Evolutionary conservation across 306 rosid genomes (phyloP).

Genomic region (Pterocarpus santalinus): DNA sequence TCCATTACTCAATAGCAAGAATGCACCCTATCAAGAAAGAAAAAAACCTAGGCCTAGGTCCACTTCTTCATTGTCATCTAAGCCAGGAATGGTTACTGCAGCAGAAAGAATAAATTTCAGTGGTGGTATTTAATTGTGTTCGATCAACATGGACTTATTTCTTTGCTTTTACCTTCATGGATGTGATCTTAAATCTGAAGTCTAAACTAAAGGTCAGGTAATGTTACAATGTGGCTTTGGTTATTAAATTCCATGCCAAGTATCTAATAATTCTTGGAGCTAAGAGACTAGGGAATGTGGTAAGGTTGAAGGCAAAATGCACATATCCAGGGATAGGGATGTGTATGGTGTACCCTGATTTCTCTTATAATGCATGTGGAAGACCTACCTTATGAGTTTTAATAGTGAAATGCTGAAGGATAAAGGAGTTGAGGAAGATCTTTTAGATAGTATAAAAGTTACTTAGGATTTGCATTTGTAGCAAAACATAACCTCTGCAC

Average conservation of each 20-base stretch:
- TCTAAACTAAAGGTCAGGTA: neutral
- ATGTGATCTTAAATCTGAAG: too few species aligned
- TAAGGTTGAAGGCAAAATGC: neutral
- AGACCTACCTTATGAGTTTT: conserved; percentile 1
- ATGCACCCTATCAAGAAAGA: too few species aligned
- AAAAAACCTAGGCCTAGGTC: too few species aligned
- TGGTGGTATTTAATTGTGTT: too few species aligned
- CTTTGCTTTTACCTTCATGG: too few species aligned
- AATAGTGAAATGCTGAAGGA: neutral
- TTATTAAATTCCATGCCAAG: neutral
- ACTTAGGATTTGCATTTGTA: neutral
- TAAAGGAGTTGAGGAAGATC: neutral
- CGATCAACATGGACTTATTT: too few species aligned
- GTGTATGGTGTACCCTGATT: neutral
- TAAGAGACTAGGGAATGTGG: neutral
- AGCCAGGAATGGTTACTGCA: too few species aligned
- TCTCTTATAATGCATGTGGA: neutral
- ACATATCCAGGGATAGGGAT: neutral
- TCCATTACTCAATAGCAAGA: too few species aligned
- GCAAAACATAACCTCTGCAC: neutral
- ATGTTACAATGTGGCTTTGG: conserved; percentile 17
- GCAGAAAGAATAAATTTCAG: too few species aligned
- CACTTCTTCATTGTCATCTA: too few species aligned
- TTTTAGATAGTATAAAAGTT: neutral
- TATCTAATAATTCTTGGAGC: conserved; percentile 3